Evolutionary conservation across 352 stramenopile genomes (phyloP), one percentile per base, ranked within the genome.

Genomic region (Phytophthora sp.): DNA sequence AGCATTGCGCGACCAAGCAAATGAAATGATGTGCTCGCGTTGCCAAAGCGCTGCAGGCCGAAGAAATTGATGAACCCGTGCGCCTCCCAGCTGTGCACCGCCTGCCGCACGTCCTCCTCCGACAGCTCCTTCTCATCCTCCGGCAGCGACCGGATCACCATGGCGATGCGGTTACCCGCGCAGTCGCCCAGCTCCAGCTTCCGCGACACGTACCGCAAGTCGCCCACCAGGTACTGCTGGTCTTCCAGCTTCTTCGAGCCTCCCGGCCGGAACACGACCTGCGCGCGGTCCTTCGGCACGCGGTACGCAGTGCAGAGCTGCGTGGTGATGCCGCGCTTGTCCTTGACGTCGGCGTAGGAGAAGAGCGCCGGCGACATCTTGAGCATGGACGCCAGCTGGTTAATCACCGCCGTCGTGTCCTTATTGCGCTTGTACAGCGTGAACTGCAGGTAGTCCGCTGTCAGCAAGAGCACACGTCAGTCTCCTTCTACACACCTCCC

Each of bases 51-150:
- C 70, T 98, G 94, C 58, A 98, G 89, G 8, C 97, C 96, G 69
- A 98, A 99, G 76, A 98, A 99, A 66, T 99, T 99, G 53, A 98
- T 91, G 65, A 99, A 99, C 3, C 97, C 96, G 24, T 70, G 66
- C 8, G 37, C 31, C 23, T 74, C 50, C 86, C 91, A 97, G 21
- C 49, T 53, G 6, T 44, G 20, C 2, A 96, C 62, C 10, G 77
- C 59, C 0, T 69, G 58, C 0, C 59, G 31, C 5, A 92, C 57
- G 1, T 70, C 58, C 12, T 69, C 63, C 4, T 64, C 51, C 1
- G 66, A 62, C 8, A 76, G 32, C 18, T 91, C 61, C 21, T 89
- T 79, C n/a, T 87, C 69, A 5, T 84, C 61, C 31, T 65, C 52
- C 1, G 84, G 79, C 38, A 98, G 72, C 41, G 96, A 97, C 24